Percentiles rank a stretch among this genome's conserved stretches.
Evolutionary conservation across 108 stramenopile genomes (phyloP).

Genomic region (Ochromonas danica): DNA sequence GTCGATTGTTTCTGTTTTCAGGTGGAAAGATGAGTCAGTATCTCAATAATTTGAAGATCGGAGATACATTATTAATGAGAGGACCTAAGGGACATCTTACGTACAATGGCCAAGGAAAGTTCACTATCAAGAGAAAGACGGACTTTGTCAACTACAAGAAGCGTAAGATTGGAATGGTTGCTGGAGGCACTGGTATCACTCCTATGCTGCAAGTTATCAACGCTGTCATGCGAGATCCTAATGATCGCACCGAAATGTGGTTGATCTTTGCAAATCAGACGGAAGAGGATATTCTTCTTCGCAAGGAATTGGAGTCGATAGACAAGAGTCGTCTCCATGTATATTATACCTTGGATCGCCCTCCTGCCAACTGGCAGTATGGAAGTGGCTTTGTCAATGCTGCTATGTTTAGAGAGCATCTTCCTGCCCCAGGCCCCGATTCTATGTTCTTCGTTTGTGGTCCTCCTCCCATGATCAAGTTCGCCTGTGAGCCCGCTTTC

Average conservation of each 20-base stretch:
- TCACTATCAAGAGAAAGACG: constrained; percentile 67
- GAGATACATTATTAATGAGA: constrained; percentile 70
- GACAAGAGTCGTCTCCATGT: constrained; percentile 71
- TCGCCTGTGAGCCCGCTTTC: constrained; percentile 86
- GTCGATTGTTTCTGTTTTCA: not conserved
- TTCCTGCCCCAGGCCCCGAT: constrained; percentile 62
- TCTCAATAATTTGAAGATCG: constrained; percentile 79
- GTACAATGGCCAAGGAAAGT: constrained; percentile 81
- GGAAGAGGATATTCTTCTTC: constrained; percentile 90
- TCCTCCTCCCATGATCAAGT: constrained; percentile 98
- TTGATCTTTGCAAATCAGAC: constrained; percentile 89
- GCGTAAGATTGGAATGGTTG: constrained; percentile 84
- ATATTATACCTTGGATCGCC: constrained; percentile 82
- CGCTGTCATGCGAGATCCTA: constrained; percentile 75
- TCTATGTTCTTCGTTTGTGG: constrained; percentile 87
- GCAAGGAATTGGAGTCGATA: constrained; percentile 77
- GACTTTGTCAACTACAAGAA: constrained; percentile 63
- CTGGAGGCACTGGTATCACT: constrained; percentile 98
- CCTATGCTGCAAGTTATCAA: constrained; percentile 90
- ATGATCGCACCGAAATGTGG: constrained; percentile 76
- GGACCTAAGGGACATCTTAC: constrained; percentile 77
- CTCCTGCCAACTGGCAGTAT: constrained; percentile 68
- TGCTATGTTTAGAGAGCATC: constrained; percentile 78
- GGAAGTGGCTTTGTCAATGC: constrained; percentile 82
- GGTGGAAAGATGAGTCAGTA: constrained; percentile 96